Conservation (phyloP, 345 rosid species). For the Hibiscus tridactylites region DNA sequence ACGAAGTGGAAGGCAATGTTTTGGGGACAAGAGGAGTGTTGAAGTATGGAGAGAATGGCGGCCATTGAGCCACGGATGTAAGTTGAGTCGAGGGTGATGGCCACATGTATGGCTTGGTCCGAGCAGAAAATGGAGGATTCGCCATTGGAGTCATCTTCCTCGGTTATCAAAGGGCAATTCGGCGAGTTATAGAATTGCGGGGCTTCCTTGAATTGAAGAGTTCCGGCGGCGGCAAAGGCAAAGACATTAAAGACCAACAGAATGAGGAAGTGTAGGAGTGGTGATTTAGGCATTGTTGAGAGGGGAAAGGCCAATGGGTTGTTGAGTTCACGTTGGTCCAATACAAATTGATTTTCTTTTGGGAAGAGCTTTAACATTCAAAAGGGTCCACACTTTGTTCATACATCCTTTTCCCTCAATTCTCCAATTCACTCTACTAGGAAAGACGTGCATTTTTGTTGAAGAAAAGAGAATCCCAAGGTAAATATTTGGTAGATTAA, state of each 20-base stretch:
- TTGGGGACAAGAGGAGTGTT: conserved; percentile 88
- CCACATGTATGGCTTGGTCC: conserved; percentile 69
- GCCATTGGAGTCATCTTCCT: conserved; percentile 12
- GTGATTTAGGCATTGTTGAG: conserved; percentile 12
- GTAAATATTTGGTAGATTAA: neutral
- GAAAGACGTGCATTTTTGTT: conserved; percentile 1
- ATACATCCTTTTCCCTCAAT: conserved; percentile 16
- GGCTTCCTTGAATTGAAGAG: conserved; percentile 75
- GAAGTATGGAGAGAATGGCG: conserved; percentile 76
- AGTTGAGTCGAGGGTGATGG: conserved; percentile 80
- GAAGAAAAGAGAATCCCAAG: neutral
- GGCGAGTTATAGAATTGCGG: conserved; percentile 84
- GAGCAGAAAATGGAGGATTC: conserved; percentile 45
- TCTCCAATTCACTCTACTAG: neutral
- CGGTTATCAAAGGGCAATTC: conserved; percentile 45
- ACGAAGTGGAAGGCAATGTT: conserved; percentile 78
- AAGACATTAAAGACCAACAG: conserved; percentile 2
- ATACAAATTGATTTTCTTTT: neutral
- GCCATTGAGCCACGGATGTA: conserved; percentile 96
- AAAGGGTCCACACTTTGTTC: conserved; percentile 18
- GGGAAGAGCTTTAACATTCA: neutral
- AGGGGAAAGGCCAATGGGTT: neutral
- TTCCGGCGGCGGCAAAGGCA: conserved; percentile 11
- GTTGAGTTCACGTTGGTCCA: conserved; percentile 15
- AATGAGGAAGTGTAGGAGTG: conserved; percentile 7